phyloP scores from a whole-genome alignment of 352 stramenopile species.

The Globisporangium lucens region DNA sequence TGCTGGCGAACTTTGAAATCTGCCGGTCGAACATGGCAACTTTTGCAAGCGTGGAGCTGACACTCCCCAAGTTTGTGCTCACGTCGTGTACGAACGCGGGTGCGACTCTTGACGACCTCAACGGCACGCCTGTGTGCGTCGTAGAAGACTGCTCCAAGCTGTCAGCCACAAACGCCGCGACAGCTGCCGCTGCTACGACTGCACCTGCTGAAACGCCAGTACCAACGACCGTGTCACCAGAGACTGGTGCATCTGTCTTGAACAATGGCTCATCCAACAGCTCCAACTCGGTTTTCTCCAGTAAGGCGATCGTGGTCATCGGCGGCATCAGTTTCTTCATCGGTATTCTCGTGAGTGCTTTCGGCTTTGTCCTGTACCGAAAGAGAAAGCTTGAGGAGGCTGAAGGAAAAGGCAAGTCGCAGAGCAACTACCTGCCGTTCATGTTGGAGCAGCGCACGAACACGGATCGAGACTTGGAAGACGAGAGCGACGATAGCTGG shows the following conservation, averaged over 20 bases:
- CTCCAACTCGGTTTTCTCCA: conserved; percentile 29
- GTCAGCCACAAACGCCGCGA: no score
- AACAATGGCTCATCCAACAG: conserved; percentile 10
- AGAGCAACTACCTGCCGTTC: conserved; percentile 29
- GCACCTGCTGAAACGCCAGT: neutral
- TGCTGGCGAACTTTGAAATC: conserved; percentile 45
- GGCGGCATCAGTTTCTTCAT: conserved; percentile 47
- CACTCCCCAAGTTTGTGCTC: conserved; percentile 19
- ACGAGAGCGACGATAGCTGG: conserved; percentile 44
- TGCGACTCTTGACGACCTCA: neutral
- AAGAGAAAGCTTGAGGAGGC: conserved; percentile 22
- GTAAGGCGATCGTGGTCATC: conserved; percentile 46
- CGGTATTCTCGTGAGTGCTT: conserved; percentile 32
- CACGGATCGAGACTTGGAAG: conserved; percentile 31
- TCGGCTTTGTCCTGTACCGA: conserved; percentile 38
- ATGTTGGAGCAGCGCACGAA: conserved; percentile 23
- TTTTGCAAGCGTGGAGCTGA: conserved; percentile 27
- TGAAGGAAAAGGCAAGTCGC: conserved; percentile 22
- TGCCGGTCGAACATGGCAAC: conserved; percentile 41
- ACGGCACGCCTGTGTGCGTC: conserved; percentile 13
- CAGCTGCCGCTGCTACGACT: neutral
- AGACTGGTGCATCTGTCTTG: neutral
- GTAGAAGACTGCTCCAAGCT: conserved; percentile 9
- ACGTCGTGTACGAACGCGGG: conserved; percentile 10
- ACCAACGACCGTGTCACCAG: neutral